phyloP scores from a whole-genome alignment of 805 yeast species.

The Priceomyces haplophilus region DNA sequence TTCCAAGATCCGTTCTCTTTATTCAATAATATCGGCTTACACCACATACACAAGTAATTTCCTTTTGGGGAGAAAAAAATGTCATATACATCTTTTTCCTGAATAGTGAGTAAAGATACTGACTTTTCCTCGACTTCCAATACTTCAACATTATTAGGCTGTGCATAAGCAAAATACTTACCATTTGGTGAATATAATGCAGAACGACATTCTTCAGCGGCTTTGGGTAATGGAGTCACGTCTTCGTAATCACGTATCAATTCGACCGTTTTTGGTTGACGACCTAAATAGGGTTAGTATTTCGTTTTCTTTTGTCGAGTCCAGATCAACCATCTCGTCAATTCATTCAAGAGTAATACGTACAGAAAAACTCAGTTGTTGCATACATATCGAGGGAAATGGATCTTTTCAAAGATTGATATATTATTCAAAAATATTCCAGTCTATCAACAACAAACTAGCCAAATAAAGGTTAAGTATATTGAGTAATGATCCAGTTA shows the following conservation, averaged over 20 bases:
- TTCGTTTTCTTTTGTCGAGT: not conserved
- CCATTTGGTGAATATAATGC: conserved; percentile 71
- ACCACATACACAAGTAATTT: conserved; percentile 81
- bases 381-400: conserved; percentile 25
- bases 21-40: conserved; percentile 66
- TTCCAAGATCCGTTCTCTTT: conserved; percentile 71
- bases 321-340: not conserved
- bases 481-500: not conserved
- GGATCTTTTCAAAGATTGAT: not conserved
- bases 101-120: conserved; percentile 43
- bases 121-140: conserved; percentile 52
- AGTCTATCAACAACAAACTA: not conserved
- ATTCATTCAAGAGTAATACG: conserved; percentile 13
- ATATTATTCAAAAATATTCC: not conserved
- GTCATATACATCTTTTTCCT: conserved; percentile 69
- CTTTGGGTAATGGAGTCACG: conserved; percentile 33
- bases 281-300: conserved; percentile 33
- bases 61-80: conserved; percentile 88
- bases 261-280: conserved; percentile 56
- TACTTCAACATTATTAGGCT: conserved; percentile 57
- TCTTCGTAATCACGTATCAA: conserved; percentile 44
- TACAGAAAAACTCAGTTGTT: conserved; percentile 39
- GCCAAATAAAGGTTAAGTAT: not conserved
- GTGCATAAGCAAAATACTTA: conserved; percentile 65
- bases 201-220: conserved; percentile 52